Conservation (phyloP, 805 yeast species). For the Candida ovalis region DNA sequence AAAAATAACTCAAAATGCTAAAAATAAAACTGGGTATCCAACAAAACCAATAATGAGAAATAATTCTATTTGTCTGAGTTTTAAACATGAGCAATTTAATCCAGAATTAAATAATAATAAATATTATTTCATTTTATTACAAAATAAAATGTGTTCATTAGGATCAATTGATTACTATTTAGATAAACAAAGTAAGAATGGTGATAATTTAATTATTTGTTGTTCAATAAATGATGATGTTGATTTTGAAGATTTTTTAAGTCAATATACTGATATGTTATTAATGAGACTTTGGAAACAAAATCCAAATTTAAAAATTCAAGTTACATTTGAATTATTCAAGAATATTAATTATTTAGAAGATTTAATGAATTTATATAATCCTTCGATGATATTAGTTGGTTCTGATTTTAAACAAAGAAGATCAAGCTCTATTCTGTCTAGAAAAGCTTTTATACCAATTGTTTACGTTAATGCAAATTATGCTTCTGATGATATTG, state of each 20-base stretch:
- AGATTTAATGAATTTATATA: slow-evolving; percentile 54
- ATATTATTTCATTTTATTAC: slow-evolving; percentile 47
- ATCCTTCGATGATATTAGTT: slow-evolving; percentile 52
- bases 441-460: slow-evolving; percentile 24
- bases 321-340: slow-evolving; percentile 55
- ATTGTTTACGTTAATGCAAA: slow-evolving; percentile 22
- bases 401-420: slow-evolving; percentile 27
- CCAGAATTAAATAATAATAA: slow-evolving; percentile 17
- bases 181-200: slow-evolving; percentile 46
- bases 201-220: slow-evolving; percentile 59
- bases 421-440: slow-evolving; percentile 26
- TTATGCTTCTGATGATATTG: slow-evolving; percentile 6
- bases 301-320: slow-evolving; percentile 38
- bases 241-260: slow-evolving; percentile 19
- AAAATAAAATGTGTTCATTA: slow-evolving; percentile 70
- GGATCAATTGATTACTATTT: slow-evolving; percentile 67
- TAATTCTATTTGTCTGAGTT: slow-evolving; percentile 37
- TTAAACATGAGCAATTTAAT: slow-evolving; percentile 37
- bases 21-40: slow-evolving; percentile 30
- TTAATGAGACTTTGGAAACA: slow-evolving; percentile 23
- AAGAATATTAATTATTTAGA: slow-evolving; percentile 44
- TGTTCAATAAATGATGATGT: slow-evolving; percentile 26
- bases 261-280: slow-evolving; percentile 40
- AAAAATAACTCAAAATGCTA: slow-evolving; percentile 15
- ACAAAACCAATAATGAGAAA: slow-evolving; percentile 30